phyloP scores from a whole-genome alignment of 1,284 basidiomycete species.

The Sanghuangporus sanghuang region DNA sequence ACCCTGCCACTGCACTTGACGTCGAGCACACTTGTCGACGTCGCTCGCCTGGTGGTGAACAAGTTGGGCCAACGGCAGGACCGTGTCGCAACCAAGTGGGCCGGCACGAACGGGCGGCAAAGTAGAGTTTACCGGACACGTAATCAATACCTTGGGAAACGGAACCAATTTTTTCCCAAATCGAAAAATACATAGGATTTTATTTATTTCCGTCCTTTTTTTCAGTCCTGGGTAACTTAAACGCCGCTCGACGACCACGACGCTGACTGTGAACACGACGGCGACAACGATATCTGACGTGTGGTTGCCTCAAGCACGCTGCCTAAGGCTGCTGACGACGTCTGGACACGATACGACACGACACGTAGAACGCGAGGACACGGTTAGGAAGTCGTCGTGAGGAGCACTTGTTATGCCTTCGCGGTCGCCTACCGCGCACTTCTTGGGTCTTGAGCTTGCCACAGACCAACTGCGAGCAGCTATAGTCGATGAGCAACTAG shows the following conservation, averaged over 20 bases:
- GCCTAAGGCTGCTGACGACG: background rate
- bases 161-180: slow-evolving; percentile 9
- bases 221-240: background rate
- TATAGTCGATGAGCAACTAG: slow-evolving; percentile 73
- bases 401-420: slow-evolving; percentile 10
- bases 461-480: slow-evolving; percentile 75
- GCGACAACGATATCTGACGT: background rate
- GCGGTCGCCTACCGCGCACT: slow-evolving; percentile 23
- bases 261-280: background rate
- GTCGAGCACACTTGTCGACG: background rate
- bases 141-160: slow-evolving; percentile 8
- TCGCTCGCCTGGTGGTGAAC: background rate
- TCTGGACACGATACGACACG: background rate
- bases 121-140: background rate
- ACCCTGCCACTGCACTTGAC: background rate
- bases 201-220: background rate
- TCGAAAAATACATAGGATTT: background rate
- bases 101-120: background rate
- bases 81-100: background rate
- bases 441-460: slow-evolving; percentile 56
- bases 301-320: background rate
- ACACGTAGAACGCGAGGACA: background rate
- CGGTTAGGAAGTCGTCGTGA: background rate
- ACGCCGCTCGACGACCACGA: background rate
- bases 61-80: background rate